Evolutionary conservation across 1,284 basidiomycete species (phyloP).

Genomic region (Stereum hirsutum): DNA sequence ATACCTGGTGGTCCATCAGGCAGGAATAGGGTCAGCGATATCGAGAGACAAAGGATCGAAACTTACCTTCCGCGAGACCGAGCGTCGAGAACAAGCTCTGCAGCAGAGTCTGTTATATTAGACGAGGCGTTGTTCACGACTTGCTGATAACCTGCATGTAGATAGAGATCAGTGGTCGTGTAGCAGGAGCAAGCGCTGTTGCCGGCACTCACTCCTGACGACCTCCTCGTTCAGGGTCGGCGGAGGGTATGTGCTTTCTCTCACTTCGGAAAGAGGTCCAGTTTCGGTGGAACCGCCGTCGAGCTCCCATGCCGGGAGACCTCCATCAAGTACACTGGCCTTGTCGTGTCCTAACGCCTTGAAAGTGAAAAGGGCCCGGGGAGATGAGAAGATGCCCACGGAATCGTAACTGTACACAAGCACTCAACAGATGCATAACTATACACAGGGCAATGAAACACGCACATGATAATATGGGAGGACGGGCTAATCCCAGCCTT

Average conservation of each 20-base stretch:
- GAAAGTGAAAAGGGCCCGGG: conserved; percentile 89
- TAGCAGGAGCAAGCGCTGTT: conserved; percentile 12
- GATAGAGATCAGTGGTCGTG: conserved; percentile 12
- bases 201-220: conserved; percentile 54
- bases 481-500: conserved; percentile 65
- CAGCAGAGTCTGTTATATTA: conserved; percentile 31
- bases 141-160: conserved; percentile 70
- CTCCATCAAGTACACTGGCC: conserved; percentile 84
- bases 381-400: conserved; percentile 82
- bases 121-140: conserved; percentile 66
- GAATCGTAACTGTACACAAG: conserved; percentile 69
- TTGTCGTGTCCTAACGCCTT: conserved; percentile 79
- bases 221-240: conserved; percentile 40
- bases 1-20: conserved; percentile 40
- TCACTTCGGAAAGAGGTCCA: conserved; percentile 24
- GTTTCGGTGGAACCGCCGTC: conserved; percentile 60
- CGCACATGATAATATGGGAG: conserved; percentile 76
- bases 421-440: not conserved
- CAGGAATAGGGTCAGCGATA: not conserved
- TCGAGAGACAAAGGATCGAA: not conserved
- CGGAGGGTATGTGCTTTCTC: conserved; percentile 36
- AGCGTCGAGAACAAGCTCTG: conserved; percentile 83
- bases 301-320: conserved; percentile 76
- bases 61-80: conserved; percentile 67
- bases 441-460: conserved; percentile 13